Conservation (phyloP, 345 rosid species). For the Salix suchowensis region DNA sequence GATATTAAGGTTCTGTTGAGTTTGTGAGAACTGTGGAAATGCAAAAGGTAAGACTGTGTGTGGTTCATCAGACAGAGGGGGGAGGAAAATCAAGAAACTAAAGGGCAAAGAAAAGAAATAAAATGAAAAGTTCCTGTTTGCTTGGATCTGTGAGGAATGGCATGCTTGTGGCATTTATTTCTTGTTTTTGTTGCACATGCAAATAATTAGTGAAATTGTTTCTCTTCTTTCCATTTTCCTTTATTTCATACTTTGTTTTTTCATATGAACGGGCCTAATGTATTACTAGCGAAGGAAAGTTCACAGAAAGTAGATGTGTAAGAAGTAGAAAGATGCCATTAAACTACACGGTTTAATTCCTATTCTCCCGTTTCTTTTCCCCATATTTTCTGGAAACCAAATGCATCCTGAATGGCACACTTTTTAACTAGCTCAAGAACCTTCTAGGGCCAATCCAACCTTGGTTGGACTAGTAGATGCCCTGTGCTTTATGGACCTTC, state of each 20-base stretch:
- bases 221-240: not conserved
- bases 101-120: not conserved
- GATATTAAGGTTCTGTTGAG: not conserved
- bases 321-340: not conserved
- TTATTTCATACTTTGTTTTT: too few relatives aligned
- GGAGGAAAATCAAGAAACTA: not conserved
- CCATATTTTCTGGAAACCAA: not conserved
- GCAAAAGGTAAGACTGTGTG: not conserved
- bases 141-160: not conserved
- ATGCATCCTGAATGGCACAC: not conserved
- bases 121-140: not conserved
- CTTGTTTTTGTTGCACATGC: not conserved
- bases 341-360: not conserved
- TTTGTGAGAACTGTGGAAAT: too few relatives aligned
- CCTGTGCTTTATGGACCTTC: not conserved
- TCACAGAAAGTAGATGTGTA: not conserved
- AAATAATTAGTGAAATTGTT: not conserved
- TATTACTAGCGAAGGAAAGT: not conserved
- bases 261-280: not conserved
- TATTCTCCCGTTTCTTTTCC: not conserved
- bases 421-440: not conserved
- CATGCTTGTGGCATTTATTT: not conserved
- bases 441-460: not conserved
- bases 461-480: not conserved
- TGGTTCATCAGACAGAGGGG: not conserved